These are phyloP conservation scores for Candida khao-thaluensis DNA, from an alignment of 805 yeast genomes.

Conservation along the genomic window DNA sequence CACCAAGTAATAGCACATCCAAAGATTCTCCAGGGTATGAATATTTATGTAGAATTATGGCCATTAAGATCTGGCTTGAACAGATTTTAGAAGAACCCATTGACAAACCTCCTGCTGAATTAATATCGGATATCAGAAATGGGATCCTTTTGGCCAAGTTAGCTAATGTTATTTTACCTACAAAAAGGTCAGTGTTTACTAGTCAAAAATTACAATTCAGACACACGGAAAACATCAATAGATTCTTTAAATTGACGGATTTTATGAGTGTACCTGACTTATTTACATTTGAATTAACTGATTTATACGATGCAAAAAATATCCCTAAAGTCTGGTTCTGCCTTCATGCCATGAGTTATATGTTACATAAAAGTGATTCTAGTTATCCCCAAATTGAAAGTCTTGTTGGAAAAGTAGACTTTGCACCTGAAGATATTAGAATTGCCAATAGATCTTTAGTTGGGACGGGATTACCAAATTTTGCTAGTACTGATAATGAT, in stretches of 20 bases:
- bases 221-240: constrained; percentile 89
- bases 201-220: constrained; percentile 67
- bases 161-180: constrained; percentile 69
- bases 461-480: constrained; percentile 76
- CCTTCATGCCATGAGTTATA: constrained; percentile 80
- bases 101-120: constrained; percentile 52
- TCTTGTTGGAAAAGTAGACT: constrained; percentile 60
- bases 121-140: constrained; percentile 69
- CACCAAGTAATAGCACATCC: constrained; percentile 29
- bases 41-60: constrained; percentile 75
- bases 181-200: constrained; percentile 53
- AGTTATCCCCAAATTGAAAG: constrained; percentile 60
- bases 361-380: constrained; percentile 55
- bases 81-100: constrained; percentile 55
- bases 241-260: constrained; percentile 70
- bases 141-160: constrained; percentile 85
- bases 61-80: constrained; percentile 82
- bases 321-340: constrained; percentile 94
- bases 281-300: constrained; percentile 88
- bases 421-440: constrained; percentile 66
- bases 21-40: constrained; percentile 55
- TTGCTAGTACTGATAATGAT: constrained; percentile 43
- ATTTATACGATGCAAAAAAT: constrained; percentile 86
- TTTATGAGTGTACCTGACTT: constrained; percentile 78
- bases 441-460: constrained; percentile 67